Evolutionary conservation across 2,329 filamentous ascomycete species (phyloP), one percentile per base, ranked within the genome.

Genomic region (Neopestalotiopsis sp.): DNA sequence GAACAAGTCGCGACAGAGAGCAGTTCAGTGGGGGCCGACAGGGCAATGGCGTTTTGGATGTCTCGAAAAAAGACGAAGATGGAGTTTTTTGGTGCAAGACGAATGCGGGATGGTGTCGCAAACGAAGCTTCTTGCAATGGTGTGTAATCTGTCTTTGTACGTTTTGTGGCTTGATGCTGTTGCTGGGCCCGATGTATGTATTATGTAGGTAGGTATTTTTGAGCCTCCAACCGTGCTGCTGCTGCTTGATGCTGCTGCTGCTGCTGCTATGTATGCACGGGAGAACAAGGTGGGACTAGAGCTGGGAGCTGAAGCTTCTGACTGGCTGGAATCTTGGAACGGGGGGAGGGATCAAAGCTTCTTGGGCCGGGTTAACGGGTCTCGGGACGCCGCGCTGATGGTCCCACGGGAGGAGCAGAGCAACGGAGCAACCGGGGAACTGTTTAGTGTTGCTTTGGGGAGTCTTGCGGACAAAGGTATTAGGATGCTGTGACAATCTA

Each of bases 101-200:
- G 59, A 62, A 62, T 62, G 59, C 59, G 59, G 59, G 34, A 62
- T 34, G 59, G 59, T 62, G 59, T 62, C 59, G 59, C 30, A 38
- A 38, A 40, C 10, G 59, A 34, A 28, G 32, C 45, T 24, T 52
- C n/a, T n/a, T 17, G 17, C 6, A 17, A 4, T 20, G 45, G 17
- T 20, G 45, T 17, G n/a, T 17, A 20, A n/a, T 52, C 45, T 52
- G 17, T 4, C 45, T 52, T 17, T 38, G 17, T 52, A 20, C 17
- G 45, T 49, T 14, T 14, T 49, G 42, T n/a, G 13, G 42, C 42
- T 49, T 4, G 40, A n/a, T 49, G 45, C 45, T 52, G 17, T 7
- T 52, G 42, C 42, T 49, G 42, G 42, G 14, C n/a, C 13, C 42
- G 5, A n/a, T 4, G 14, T n/a, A 14, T 42, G 42, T 7, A 13